Conservation (phyloP, 148 eudicot species). For the Spergularia bocconei region DNA sequence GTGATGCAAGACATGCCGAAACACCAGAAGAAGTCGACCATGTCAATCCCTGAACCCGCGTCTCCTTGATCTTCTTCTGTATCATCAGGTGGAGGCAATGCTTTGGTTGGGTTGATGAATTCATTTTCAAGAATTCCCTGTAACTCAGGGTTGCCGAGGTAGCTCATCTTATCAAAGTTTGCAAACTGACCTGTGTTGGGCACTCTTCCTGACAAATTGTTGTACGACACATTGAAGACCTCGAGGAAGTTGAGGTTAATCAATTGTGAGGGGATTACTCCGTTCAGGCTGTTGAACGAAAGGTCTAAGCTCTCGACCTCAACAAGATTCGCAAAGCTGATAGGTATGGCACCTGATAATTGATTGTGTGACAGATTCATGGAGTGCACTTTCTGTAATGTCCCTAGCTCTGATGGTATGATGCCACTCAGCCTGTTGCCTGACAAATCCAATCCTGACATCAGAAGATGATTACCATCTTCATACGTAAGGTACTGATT, state of each 20-base stretch:
- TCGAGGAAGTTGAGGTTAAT: not conserved
- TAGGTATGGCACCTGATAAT: constrained; percentile 21
- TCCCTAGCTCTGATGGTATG: constrained; percentile 15
- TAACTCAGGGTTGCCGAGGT: not conserved
- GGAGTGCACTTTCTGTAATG: not conserved
- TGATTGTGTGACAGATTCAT: constrained; percentile 24
- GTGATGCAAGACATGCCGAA: not conserved
- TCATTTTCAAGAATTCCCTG: not conserved
- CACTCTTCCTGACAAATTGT: constrained; percentile 7
- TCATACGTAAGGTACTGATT: constrained; percentile 3
- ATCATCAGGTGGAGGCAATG: not conserved
- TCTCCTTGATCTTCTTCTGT: not conserved
- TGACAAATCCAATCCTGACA: constrained; percentile 23
- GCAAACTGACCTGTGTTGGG: constrained; percentile 12
- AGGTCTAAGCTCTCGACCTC: constrained; percentile 28
- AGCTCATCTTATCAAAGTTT: constrained; percentile 13
- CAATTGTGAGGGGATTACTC: constrained; percentile 1
- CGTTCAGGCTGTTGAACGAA: constrained; percentile 20
- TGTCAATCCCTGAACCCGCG: too few species aligned
- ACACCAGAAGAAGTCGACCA: not conserved
- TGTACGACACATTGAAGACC: constrained; percentile 12
- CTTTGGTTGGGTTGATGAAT: not conserved
- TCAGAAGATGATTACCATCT: not conserved
- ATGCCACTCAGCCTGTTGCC: constrained; percentile 10
- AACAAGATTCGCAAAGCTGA: constrained; percentile 8